phyloP scores from a whole-genome alignment of 2,329 filamentous ascomycete genomes.

The Lecanicillium sp. region DNA sequence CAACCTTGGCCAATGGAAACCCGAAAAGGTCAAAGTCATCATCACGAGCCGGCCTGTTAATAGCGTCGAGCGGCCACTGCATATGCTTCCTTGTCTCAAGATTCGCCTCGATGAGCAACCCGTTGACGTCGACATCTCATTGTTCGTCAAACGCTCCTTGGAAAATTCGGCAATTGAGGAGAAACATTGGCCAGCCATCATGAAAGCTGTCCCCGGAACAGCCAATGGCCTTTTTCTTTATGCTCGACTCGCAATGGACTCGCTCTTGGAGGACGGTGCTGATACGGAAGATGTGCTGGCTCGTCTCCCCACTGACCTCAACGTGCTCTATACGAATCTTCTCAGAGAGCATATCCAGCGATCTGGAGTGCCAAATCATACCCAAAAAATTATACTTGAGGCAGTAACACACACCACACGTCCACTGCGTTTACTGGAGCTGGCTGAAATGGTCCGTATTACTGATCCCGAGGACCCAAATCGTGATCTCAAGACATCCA shows the following conservation, averaged over 20 bases:
- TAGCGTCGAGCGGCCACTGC: slow-evolving; percentile 26
- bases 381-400: slow-evolving; percentile 35
- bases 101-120: slow-evolving; percentile 27
- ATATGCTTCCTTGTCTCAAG: slow-evolving; percentile 20
- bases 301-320: slow-evolving; percentile 24
- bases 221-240: slow-evolving; percentile 41
- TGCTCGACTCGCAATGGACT: slow-evolving; percentile 37
- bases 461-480: neutral
- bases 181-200: slow-evolving; percentile 10
- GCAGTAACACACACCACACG: slow-evolving; percentile 36
- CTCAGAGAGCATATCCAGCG: slow-evolving; percentile 12
- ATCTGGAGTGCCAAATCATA: slow-evolving; percentile 24
- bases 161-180: neutral
- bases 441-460: slow-evolving; percentile 25
- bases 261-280: slow-evolving; percentile 24
- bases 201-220: slow-evolving; percentile 27
- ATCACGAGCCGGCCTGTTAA: slow-evolving; percentile 37
- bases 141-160: slow-evolving; percentile 1
- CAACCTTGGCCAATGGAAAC: slow-evolving; percentile 25
- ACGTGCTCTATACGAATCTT: slow-evolving; percentile 3
- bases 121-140: slow-evolving; percentile 6
- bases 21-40: slow-evolving; percentile 32
- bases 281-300: slow-evolving; percentile 23
- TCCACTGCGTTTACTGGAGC: slow-evolving; percentile 36
- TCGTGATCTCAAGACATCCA: slow-evolving; percentile 24